phyloP scores from a whole-genome alignment of 768 basidiomycete genomes.

The Trametes coccinea region DNA sequence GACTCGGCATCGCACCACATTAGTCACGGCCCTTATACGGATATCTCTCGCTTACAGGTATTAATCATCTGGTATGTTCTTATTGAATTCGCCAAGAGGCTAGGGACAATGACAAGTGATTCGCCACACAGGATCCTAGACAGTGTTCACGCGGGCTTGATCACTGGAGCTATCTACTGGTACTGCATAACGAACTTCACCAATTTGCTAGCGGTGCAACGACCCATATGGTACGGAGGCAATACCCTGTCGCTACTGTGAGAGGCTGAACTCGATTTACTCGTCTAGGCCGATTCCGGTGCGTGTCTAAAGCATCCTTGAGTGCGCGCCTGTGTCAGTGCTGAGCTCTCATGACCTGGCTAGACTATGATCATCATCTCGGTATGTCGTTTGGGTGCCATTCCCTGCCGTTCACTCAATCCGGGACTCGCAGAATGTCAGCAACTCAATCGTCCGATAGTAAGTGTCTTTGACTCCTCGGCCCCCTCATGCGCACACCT shows the following conservation, averaged over 20 bases:
- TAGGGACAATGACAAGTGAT: no score
- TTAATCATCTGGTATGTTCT: conserved; percentile 1
- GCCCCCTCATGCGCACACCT: background rate
- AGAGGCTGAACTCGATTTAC: background rate
- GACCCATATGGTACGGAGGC: conserved; percentile 1
- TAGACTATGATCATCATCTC: conserved; percentile 14
- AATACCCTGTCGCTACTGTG: background rate
- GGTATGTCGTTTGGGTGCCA: background rate
- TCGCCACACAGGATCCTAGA: conserved; percentile 6
- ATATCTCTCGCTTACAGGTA: background rate
- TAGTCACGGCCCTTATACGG: no score
- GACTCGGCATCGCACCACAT: background rate
- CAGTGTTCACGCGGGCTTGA: conserved; percentile 2
- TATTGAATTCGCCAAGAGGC: background rate
- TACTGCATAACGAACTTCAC: conserved; percentile 6
- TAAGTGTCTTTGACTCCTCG: background rate
- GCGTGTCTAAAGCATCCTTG: background rate
- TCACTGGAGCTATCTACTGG: conserved; percentile 6
- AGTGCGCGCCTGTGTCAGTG: background rate
- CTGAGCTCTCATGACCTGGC: background rate
- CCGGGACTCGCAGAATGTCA: conserved; percentile 10
- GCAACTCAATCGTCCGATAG: conserved; percentile 24
- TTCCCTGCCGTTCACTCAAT: no score
- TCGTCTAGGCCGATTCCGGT: background rate
- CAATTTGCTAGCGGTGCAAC: background rate